phyloP scores from a whole-genome alignment of 1,284 basidiomycete genomes.

The Bjerkandera adusta region DNA sequence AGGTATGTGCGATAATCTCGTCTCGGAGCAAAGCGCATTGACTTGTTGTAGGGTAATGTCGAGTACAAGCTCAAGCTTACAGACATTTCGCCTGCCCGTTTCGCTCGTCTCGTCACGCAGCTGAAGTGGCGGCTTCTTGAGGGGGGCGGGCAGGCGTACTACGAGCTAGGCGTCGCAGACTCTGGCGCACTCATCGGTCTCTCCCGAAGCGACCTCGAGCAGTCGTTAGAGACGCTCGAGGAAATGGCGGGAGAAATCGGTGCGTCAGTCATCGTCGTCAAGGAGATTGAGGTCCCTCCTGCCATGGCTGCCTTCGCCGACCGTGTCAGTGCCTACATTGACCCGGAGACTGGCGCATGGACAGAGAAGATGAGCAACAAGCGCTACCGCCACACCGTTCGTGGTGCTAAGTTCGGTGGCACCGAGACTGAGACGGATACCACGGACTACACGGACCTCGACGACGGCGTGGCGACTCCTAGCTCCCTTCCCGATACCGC shows the following conservation, averaged over 20 bases:
- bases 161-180: slow-evolving; percentile 89
- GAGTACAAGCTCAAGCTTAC: slow-evolving; percentile 87
- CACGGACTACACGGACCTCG: slow-evolving; percentile 32
- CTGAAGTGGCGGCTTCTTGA: slow-evolving; percentile 93
- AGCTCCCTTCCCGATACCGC: slow-evolving; percentile 17
- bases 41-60: slow-evolving; percentile 59
- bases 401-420: slow-evolving; percentile 19
- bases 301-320: slow-evolving; percentile 40
- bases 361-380: slow-evolving; percentile 28
- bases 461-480: slow-evolving; percentile 28
- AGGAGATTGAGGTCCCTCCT: slow-evolving; percentile 76
- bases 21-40: no score
- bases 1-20: slow-evolving; percentile 34
- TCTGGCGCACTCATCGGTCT: slow-evolving; percentile 85
- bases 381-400: slow-evolving; percentile 6
- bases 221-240: slow-evolving; percentile 79
- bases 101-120: slow-evolving; percentile 84
- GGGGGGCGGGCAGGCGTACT: slow-evolving; percentile 89
- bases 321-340: slow-evolving; percentile 28
- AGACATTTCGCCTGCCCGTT: slow-evolving; percentile 66
- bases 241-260: slow-evolving; percentile 93
- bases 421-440: slow-evolving; percentile 39
- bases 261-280: slow-evolving; percentile 84
- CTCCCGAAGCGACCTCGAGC: slow-evolving; percentile 70
- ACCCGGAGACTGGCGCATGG: slow-evolving; percentile 32